Base-by-base conservation (phyloP, 805 yeast genomes). In the Yarrowia bubula region DNA sequence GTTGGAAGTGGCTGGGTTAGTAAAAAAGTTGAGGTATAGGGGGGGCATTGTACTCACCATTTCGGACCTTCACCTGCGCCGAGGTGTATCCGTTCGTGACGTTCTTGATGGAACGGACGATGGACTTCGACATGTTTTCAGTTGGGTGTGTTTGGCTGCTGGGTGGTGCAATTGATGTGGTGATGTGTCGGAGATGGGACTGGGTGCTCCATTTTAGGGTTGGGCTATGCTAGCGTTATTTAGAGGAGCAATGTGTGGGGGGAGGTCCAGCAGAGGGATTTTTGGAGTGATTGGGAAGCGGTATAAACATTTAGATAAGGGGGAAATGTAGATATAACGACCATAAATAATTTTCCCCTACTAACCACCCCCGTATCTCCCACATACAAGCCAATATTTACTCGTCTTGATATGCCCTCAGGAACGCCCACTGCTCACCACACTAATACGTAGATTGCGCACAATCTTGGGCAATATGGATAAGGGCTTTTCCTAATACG, bases 61-160 rank as follows among this genome's bases (percentile, higher is more conserved):
- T 91, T 73, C 98, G 85, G 46, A 93, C 97, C 75, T 89, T 80
- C 35, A 91, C 86, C 76, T 93, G 98, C 15, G 90, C 87, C 9
- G 88, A 76, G 5, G 96, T 84, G 78, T 93, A 93, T 44, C 98
- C 98, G 73, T 86, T 90, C 74, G 92, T 86, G 31, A 88, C 92
- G 74, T 93, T 93, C 76, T 91, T 92, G 73, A 92, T 86, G 42
- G 90, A 84, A 74, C 97, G 89, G 60, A 90, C 85, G 68, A 92
- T 80, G 13, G 87, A 79, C 72, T 89, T 89, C 38, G 65, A 61
- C 65, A 61, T 61, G 32, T 48, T 58, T 55, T 44, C 35, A n/a
- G 35, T 33, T 15, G n/a, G 1, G 17, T 33, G 42, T 35, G 50
- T 22, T 33, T 35, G 17, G 32, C 41, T 35, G 41, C 32, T 48